Base-by-base conservation (phyloP, 257 asterid genomes). In the Salvia hispanica region DNA sequence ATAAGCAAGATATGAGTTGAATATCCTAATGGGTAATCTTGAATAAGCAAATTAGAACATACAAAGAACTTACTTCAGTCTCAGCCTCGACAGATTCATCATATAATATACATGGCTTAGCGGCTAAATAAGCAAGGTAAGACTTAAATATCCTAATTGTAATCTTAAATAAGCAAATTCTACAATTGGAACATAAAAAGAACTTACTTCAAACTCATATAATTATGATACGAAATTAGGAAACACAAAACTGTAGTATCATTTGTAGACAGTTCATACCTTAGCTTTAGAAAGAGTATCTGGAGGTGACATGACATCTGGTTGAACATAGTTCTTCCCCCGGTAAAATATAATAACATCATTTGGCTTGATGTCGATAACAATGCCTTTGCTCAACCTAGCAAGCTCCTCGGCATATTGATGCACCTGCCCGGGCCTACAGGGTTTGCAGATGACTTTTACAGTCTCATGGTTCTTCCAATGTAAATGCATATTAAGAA, bases 401-500 rank as follows among this genome's bases (percentile, higher is more conserved):
- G 88, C 77, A 62, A 93, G 89, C 76, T 90, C 99, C 55, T 85
- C 85, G 42, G 96, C 95, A 69, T 83, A 90, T 69, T 85, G 85
- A 68, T 81, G 80, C 76, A 88, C 77, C 83, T 93, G 96, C 58
- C 99, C 96, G 36, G 87, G 95, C 80, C 67, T 90, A 81, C 97
- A 93, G 58, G 99, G 99, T 74, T 75, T 93, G 84, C 99, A 93
- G 43, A 80, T 70, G 65, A 90, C 96, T 80, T 90, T 93, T 14
- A 93, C 91, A 0, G 99, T 93, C 72, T 93, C 99, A 8, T 93
- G 99, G 56, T 76, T 88, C 82, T 93, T 93, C 96, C 99, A 93
- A 44, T 93, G 99, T 62, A 90, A 96, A 82, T 93, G 99, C 96
- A 93, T 93, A 79, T 93, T 93, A 61, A 93, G 93, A 69, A 93